Conservation (phyloP, 306 rosid genomes). For the Lathyrus oleraceus region DNA sequence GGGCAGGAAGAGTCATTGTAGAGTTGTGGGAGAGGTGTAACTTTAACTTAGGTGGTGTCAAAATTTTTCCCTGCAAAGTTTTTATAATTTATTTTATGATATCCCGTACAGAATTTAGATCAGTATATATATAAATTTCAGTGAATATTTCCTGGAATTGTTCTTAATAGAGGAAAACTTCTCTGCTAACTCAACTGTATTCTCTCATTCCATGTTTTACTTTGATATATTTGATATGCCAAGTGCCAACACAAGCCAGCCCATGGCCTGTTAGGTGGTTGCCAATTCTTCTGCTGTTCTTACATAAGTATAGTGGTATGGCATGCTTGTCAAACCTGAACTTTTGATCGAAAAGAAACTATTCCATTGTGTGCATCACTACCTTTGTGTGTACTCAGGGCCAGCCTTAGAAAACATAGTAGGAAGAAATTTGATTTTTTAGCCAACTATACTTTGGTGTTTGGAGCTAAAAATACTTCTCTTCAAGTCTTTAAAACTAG, state of each 20-base stretch:
- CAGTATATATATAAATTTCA: slow-evolving; percentile 36
- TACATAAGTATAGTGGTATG: neutral
- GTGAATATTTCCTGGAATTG: slow-evolving; percentile 36
- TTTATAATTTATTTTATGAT: slow-evolving; percentile 51
- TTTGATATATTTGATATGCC: neutral
- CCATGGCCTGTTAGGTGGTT: neutral
- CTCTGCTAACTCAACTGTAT: neutral
- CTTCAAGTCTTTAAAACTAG: too few relatives aligned
- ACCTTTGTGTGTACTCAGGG: too few relatives aligned
- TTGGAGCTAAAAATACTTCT: too few relatives aligned
- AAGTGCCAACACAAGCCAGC: neutral
- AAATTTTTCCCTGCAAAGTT: slow-evolving; percentile 17
- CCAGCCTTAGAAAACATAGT: too few relatives aligned
- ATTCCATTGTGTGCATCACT: too few relatives aligned
- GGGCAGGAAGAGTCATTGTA: slow-evolving; percentile 63
- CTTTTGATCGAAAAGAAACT: neutral
- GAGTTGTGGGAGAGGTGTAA: slow-evolving; percentile 70
- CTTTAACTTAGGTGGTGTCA: slow-evolving; percentile 62
- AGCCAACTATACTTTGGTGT: too few relatives aligned
- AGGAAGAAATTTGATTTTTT: too few relatives aligned
- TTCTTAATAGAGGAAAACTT: slow-evolving; percentile 27
- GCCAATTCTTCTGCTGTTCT: neutral
- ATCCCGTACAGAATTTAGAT: slow-evolving; percentile 42
- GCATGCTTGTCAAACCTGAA: neutral
- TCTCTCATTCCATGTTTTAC: neutral